These are phyloP conservation scores for Babesia bovis DNA, from an alignment of 169 alveolate genomes.

Conservation along the genomic window DNA sequence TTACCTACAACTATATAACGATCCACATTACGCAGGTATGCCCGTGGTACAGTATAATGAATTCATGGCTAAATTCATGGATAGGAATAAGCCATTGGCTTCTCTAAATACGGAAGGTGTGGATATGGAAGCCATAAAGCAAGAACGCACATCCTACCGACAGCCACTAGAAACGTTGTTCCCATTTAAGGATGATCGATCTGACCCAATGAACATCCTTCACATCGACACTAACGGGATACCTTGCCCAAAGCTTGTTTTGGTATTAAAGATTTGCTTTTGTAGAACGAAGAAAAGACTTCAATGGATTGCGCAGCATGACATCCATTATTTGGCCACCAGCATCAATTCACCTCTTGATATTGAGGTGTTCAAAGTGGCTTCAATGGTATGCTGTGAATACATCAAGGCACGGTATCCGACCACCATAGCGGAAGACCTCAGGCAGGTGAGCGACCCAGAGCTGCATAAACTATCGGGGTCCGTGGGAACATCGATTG, in stretches of 20 bases:
- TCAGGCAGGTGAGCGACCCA: background rate
- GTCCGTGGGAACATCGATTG: background rate
- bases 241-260: conserved; percentile 39
- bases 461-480: background rate
- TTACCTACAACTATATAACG: conserved; percentile 31
- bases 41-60: conserved; percentile 60
- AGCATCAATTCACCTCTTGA: conserved; percentile 64
- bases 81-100: background rate
- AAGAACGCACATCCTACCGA: conserved; percentile 1
- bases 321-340: conserved; percentile 22
- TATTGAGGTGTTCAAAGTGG: conserved; percentile 53
- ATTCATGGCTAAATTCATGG: conserved; percentile 39
- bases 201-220: conserved; percentile 7
- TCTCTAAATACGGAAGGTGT: background rate
- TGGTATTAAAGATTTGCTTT: conserved; percentile 41
- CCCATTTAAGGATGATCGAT: background rate
- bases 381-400: conserved; percentile 39
- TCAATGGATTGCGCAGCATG: conserved; percentile 49
- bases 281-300: conserved; percentile 55
- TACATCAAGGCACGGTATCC: conserved; percentile 16
- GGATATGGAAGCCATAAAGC: conserved; percentile 4
- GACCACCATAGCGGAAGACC: conserved; percentile 41
- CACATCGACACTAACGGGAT: conserved; percentile 33
- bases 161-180: background rate
- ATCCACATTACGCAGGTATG: conserved; percentile 58